Evolutionary conservation across 2,329 filamentous ascomycete species (phyloP), one percentile per base, ranked within the genome.

Genomic region (Hymenoscyphus albidus): DNA sequence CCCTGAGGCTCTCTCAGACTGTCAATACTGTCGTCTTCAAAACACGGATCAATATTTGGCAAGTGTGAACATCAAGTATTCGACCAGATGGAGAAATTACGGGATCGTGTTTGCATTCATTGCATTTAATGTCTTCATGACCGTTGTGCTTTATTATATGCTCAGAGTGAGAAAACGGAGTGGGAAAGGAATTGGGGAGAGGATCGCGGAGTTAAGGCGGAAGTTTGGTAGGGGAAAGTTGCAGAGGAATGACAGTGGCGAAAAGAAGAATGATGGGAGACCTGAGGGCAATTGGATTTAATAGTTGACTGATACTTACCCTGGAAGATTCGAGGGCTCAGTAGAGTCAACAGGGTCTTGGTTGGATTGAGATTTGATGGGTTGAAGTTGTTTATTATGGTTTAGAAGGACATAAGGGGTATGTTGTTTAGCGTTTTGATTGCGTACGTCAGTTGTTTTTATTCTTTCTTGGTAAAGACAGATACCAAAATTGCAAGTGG

Each of bases 31-130:
- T 76, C 84, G 87, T 66, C 88, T 84, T 65, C 68, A 77, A 0
- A 76, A 83, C 27, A 72, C 75, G 2, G 76, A 82, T 38, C 86
- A 84, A 2, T 86, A 79, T 71, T 75, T 88, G n/a, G 70, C 78
- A 0, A 65, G 68, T 0, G 81, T 85, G 54, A 77, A 80, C 55
- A 82, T 85, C 65, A 72, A 79, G 64, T 90, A 87, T 71, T 73
- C 66, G 42, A 79, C 89, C 32, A 78, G 87, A 32, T 92, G 88
- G 88, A 82, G 88, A 62, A 87, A 92, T 73, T 88, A 88, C 72
- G 88, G 87, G 1, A 77, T 90, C 18, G 77, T 86, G 61, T 87
- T 83, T 78, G 81, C 79, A 0, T 87, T 84, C 66, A 81, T 86
- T 64, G 72, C 78, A 2, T 85, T 87, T 73, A 87, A 87, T 69